Conservation (phyloP, 805 yeast species). For the Kuraishia cidri region DNA sequence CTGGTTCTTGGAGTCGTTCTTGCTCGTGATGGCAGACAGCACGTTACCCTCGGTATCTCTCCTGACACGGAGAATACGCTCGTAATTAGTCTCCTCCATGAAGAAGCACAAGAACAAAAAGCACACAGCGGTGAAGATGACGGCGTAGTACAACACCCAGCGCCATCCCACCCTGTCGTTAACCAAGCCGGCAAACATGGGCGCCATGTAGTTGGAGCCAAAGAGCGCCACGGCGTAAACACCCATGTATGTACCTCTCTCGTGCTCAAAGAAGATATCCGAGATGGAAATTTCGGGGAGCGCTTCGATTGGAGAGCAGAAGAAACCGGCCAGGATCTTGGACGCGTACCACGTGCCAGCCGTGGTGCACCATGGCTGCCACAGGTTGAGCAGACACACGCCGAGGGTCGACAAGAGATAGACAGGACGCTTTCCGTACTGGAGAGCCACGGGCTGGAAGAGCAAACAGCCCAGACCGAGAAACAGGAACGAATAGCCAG, state of each 20-base stretch:
- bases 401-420: conserved; percentile 28
- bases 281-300: conserved; percentile 20
- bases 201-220: conserved; percentile 41
- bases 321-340: conserved; percentile 24
- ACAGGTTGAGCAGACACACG: conserved; percentile 26
- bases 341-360: conserved; percentile 25
- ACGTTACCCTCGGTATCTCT: conserved; percentile 1
- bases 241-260: conserved; percentile 21
- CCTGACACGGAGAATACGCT: conserved; percentile 7
- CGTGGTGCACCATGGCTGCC: conserved; percentile 29
- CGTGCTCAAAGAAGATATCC: conserved; percentile 31
- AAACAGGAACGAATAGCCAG: conserved; percentile 41
- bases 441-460: conserved; percentile 41
- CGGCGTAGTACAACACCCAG: conserved; percentile 38
- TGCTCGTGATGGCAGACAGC: conserved; percentile 6
- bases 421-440: conserved; percentile 37
- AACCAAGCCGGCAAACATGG: conserved; percentile 42
- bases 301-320: conserved; percentile 30
- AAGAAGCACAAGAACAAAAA: conserved; percentile 25
- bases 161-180: conserved; percentile 32
- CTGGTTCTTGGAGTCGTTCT: conserved; percentile 2
- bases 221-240: conserved; percentile 37
- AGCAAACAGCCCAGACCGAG: conserved; percentile 41
- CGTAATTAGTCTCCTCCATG: conserved; percentile 42
- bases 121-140: conserved; percentile 28